Base-by-base conservation (phyloP, 495 filamentous ascomycete species). In the Lentithecium fluviatile region DNA sequence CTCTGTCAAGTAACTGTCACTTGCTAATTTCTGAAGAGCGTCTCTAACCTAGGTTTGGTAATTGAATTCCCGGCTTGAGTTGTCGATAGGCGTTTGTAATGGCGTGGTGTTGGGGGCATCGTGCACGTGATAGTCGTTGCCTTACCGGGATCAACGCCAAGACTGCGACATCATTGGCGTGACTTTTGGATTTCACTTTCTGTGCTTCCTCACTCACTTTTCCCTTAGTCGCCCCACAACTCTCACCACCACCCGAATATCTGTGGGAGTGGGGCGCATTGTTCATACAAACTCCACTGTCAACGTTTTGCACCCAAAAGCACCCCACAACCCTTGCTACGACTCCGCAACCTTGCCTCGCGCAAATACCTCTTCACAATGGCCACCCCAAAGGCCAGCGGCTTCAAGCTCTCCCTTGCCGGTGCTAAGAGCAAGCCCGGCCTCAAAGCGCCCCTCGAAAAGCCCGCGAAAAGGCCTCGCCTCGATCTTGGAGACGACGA, bases 391-490 rank as follows among this genome's bases (percentile, higher is more conserved):
- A 62, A 62, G 26, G n/a, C 37, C 19, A 46, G 45, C n/a, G 58
- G 58, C 23, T 62, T 67, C 57, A 67, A 67, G 34, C 49, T 67
- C 50, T 67, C 65, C 5, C 47, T 67, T 32, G 47, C 15, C 7
- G 45, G 45, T 45, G 42, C 47, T 15, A 62, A 62, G 20, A 20
- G 21, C 24, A 61, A 67, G 56, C 6, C 32, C 1, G 52, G 23
- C 13, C 12, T 42, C 6, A 60, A 68, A 19, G 43, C 43, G 1
- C 13, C 50, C 51, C 19, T 20, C n/a, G 25, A 49, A 24, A 36
- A 42, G 8, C 56, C 26, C 37, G 25, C 38, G 24, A 68, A 68
- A 40, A 49, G 56, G 13, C 56, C 60, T 2, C 49, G 52, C 25
- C 23, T 45, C 10, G 64, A 37, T 12, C 56, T 69, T 36, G 60